Percentiles rank a stretch among this genome's conserved stretches.
Evolutionary conservation across 129 eudicot species (phyloP).

Genomic region (Solidago caesia): DNA sequence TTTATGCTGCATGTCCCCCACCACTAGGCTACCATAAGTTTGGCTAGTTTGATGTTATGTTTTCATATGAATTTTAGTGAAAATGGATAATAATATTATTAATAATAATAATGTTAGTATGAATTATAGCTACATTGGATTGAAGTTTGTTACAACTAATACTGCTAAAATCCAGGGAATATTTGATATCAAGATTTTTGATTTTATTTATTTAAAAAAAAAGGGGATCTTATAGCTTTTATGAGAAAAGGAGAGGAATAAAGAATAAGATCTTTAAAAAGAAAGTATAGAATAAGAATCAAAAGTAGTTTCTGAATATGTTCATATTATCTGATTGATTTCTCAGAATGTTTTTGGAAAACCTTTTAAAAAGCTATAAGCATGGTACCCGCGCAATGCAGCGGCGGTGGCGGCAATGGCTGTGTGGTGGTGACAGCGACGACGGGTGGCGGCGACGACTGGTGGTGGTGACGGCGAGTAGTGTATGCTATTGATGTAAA

Average conservation of each 20-base stretch:
- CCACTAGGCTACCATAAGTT: too few relatives aligned
- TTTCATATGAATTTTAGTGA: too few relatives aligned
- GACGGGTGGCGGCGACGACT: too few relatives aligned
- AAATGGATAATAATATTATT: too few relatives aligned
- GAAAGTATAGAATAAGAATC: background rate
- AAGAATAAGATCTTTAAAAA: background rate
- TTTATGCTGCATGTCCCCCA: too few relatives aligned
- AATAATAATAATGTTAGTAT: background rate
- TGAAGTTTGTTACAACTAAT: background rate
- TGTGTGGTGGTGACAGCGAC: too few relatives aligned
- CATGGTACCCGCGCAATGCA: too few relatives aligned
- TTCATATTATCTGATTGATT: background rate
- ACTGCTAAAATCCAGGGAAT: background rate
- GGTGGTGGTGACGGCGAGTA: too few relatives aligned
- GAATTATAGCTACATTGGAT: background rate
- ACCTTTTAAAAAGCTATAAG: background rate
- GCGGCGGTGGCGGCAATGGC: too few relatives aligned
- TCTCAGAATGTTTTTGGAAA: background rate
- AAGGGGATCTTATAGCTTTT: background rate
- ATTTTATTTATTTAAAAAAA: background rate
- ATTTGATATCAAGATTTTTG: background rate
- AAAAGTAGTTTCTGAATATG: background rate
- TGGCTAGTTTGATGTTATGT: too few relatives aligned
- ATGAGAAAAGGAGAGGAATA: background rate
- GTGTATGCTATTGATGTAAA: too few relatives aligned